Evolutionary conservation across 768 basidiomycete genomes (phyloP).

Genomic region (Boletus sp.): DNA sequence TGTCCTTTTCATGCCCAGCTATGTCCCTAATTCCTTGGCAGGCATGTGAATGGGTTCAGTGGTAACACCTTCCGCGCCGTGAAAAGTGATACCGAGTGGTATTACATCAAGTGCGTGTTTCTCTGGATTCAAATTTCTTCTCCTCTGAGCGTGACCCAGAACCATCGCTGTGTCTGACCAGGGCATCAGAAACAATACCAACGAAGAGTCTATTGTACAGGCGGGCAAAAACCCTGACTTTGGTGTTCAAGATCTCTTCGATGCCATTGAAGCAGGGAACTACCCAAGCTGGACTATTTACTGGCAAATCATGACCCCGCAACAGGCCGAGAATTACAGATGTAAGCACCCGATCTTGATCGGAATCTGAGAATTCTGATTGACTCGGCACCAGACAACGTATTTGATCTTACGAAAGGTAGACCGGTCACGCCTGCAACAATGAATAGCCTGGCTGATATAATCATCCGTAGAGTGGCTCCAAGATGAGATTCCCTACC

Average conservation of each 20-base stretch:
- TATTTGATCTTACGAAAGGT: slow-evolving; percentile 50
- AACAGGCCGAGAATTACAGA: slow-evolving; percentile 50
- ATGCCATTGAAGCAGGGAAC: slow-evolving; percentile 50
- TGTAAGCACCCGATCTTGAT: slow-evolving; percentile 16
- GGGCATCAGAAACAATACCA: slow-evolving; percentile 41
- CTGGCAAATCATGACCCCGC: slow-evolving; percentile 51
- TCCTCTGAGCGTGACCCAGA: slow-evolving; percentile 17
- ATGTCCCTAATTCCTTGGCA: neutral
- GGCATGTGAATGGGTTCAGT: slow-evolving; percentile 50
- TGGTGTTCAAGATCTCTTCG: slow-evolving; percentile 53
- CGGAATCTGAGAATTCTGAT: neutral
- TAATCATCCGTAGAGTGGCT: slow-evolving; percentile 33
- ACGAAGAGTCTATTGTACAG: slow-evolving; percentile 36
- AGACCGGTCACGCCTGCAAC: neutral
- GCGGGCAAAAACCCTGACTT: slow-evolving; percentile 48
- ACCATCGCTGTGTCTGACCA: slow-evolving; percentile 27
- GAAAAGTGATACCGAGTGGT: slow-evolving; percentile 47
- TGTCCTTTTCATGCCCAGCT: neutral
- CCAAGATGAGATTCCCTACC: slow-evolving; percentile 31
- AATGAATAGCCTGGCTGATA: neutral
- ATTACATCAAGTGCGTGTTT: slow-evolving; percentile 50
- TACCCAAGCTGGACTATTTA: slow-evolving; percentile 60
- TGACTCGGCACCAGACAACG: slow-evolving; percentile 37
- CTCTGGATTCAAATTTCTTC: neutral
- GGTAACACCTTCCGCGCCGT: slow-evolving; percentile 49